Conservation (phyloP, 371 early-diverging fungal species). For the Apophysomyces ossiformis region DNA sequence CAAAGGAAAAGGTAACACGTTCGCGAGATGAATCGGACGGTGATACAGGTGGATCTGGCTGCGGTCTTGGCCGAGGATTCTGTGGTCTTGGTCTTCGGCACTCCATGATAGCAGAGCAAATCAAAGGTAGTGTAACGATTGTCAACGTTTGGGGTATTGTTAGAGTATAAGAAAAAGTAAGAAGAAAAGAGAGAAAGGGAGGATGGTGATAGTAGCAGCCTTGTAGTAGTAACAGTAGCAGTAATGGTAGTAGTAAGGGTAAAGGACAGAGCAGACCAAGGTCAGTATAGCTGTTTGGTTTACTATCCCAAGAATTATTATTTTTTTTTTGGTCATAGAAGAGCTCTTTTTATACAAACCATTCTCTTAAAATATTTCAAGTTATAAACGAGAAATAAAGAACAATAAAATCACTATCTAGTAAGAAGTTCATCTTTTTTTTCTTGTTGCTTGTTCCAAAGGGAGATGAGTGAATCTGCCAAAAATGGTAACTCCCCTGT, state of each 20-base stretch:
- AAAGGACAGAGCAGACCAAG: background rate
- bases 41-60: background rate
- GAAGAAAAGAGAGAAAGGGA: too few species aligned
- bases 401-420: background rate
- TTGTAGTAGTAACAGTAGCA: background rate
- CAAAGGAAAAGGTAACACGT: background rate
- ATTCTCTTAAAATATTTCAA: background rate
- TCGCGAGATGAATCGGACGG: background rate
- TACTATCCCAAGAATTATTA: background rate
- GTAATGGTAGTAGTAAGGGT: background rate
- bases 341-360: background rate
- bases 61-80: constrained; percentile 7
- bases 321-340: background rate
- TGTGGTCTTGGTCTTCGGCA: constrained; percentile 4
- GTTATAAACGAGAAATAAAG: background rate
- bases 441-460: background rate
- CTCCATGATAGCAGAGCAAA: background rate
- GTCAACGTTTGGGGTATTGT: background rate
- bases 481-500: background rate
- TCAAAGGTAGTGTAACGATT: background rate
- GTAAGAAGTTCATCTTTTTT: background rate
- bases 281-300: background rate
- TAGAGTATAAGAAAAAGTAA: too few species aligned
- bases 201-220: too few species aligned
- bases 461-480: background rate